Evolutionary conservation across 306 rosid species (phyloP), one percentile per base, ranked within the genome.

Genomic region (Pterocarpus santalinus): DNA sequence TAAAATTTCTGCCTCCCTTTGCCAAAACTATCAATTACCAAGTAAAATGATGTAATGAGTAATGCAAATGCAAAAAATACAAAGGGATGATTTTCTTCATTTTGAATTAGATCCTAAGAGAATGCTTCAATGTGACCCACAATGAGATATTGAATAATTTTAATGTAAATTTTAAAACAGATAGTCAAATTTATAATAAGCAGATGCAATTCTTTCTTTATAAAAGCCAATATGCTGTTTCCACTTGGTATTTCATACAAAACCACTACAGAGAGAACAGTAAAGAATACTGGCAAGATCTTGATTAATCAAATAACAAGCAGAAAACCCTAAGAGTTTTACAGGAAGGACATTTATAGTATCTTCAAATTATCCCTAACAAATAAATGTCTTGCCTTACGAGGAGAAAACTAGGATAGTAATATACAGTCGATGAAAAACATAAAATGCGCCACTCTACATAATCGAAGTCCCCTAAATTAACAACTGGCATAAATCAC

Each of bases 1-100:
- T 81, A 92, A 89, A 66, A 82, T 43, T 70, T 88, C 91, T 75
- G 85, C 94, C 75, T 94, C 98, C 87, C 87, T 86, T 79, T 88
- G 89, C 98, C 96, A 94, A 79, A 91, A 85, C 98, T 92, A 84
- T 76, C 83, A 79, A 72, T 72, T 73, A 77, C 36, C 65, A 87
- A 75, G 78, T 70, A 65, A 75, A 74, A 65, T 34, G 13, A 51
- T 49, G 46, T 69, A 12, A 10, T 74, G 43, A 63, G 53, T 84
- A 41, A 80, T 61, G 52, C n/a, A 49, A 55, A 60, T 4, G 56
- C 11, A 38, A 58, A 43, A 65, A 69, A 38, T 46, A 28, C 16
- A 47, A 75, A 41, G 15, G 17, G 53, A 76, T 64, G 35, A 8
- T 51, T 76, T 38, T 52, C 51, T 55, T 56, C 56, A 49, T 55